These are phyloP conservation scores for Leonotis leonurus DNA, from an alignment of 257 asterid genomes.

Conservation along the genomic window DNA sequence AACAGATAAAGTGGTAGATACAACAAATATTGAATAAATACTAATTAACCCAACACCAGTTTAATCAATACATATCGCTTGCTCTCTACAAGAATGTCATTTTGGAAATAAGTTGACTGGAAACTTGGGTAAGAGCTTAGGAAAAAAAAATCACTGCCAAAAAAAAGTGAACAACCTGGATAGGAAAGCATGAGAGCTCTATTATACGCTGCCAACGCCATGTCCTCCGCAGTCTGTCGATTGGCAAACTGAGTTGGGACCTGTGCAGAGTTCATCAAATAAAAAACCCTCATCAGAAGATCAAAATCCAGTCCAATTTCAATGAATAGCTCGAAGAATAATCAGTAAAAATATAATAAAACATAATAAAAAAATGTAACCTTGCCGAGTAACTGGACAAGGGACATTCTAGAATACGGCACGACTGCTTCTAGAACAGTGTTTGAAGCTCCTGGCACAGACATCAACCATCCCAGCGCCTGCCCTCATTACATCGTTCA, in stretches of 20 bases:
- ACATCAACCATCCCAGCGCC: conserved; percentile 91
- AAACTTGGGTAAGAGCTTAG: not conserved
- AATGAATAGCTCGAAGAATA: not conserved
- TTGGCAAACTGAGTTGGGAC: conserved; percentile 60
- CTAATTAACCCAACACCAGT: not conserved
- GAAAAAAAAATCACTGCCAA: too few relatives aligned
- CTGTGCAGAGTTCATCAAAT: conserved; percentile 21
- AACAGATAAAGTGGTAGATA: not conserved
- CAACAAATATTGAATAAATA: not conserved
- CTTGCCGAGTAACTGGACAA: conserved; percentile 82
- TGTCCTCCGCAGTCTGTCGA: conserved; percentile 70
- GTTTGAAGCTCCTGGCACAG: conserved; percentile 92
- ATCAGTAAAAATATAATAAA: not conserved
- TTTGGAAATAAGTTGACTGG: too few relatives aligned
- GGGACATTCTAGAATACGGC: conserved; percentile 86
- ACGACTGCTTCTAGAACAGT: conserved; percentile 70
- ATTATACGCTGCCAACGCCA: conserved; percentile 86
- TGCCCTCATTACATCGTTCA: conserved; percentile 18
- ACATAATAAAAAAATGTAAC: conserved; percentile 21
- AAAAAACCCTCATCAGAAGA: not conserved
- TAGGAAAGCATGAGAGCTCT: conserved; percentile 79
- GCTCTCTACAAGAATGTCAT: not conserved
- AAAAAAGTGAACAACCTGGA: conserved; percentile 41
- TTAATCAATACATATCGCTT: not conserved
- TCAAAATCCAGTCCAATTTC: not conserved